Evolutionary conservation across 768 basidiomycete genomes (phyloP).

Genomic region (Trametes elegans): DNA sequence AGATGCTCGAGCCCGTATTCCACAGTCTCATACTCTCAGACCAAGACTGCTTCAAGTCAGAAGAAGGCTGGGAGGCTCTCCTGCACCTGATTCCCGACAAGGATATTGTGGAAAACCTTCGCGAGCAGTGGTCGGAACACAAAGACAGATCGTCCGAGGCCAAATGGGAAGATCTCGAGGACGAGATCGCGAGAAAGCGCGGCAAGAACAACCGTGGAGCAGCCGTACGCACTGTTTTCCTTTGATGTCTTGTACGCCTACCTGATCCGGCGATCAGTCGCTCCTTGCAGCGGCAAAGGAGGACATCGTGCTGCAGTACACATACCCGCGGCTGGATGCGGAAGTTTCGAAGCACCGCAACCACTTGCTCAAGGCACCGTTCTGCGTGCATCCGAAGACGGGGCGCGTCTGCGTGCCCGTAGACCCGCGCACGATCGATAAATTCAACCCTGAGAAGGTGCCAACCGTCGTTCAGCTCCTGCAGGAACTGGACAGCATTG

Average conservation of each 20-base stretch:
- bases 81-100: conserved; percentile 73
- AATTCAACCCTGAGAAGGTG: conserved; percentile 81
- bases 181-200: conserved; percentile 17
- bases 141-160: conserved; percentile 54
- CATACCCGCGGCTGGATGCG: conserved; percentile 93
- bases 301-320: conserved; percentile 90
- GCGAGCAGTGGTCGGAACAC: conserved; percentile 56
- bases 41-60: conserved; percentile 77
- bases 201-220: conserved; percentile 27
- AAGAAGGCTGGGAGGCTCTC: conserved; percentile 72
- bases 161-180: conserved; percentile 73
- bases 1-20: conserved; percentile 44
- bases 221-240: conserved; percentile 32
- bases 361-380: conserved; percentile 96
- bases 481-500: conserved; percentile 60
- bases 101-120: conserved; percentile 45
- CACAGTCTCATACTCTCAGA: conserved; percentile 67
- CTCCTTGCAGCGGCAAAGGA: conserved; percentile 56
- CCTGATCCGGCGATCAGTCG: conserved; percentile 21
- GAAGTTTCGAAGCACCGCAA: conserved; percentile 98
- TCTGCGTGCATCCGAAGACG: conserved; percentile 95
- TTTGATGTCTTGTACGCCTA: no score
- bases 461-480: conserved; percentile 88
- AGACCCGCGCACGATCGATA: conserved; percentile 68
- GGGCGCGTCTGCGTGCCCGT: conserved; percentile 95